Percentiles rank a stretch among this genome's conserved stretches.
phyloP scores from a whole-genome alignment of 1,139 yeast genomes.

The Diutina pseudorugosa region DNA sequence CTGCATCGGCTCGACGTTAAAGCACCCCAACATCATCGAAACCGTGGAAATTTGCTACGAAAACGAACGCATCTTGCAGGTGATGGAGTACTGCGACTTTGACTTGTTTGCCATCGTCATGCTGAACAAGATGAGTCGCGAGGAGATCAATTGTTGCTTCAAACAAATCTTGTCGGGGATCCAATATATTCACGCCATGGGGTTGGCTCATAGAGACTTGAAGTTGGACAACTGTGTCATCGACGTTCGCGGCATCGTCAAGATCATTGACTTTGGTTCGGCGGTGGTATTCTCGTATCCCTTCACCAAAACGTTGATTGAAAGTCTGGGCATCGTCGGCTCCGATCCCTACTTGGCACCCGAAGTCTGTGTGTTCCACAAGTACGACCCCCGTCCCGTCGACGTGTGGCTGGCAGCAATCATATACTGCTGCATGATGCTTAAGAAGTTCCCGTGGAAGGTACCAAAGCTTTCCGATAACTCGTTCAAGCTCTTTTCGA shows the following conservation, averaged over 20 bases:
- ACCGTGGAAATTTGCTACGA: constrained; percentile 89
- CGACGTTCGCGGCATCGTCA: constrained; percentile 73
- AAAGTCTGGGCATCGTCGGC: constrained; percentile 86
- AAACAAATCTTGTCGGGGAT: constrained; percentile 79
- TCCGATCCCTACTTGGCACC: constrained; percentile 94
- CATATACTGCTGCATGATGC: constrained; percentile 87
- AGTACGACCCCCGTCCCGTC: constrained; percentile 85
- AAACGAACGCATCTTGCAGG: constrained; percentile 75
- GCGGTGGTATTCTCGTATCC: constrained; percentile 92
- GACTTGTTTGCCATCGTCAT: constrained; percentile 92
- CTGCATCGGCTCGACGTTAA: constrained; percentile 84
- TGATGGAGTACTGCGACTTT: constrained; percentile 91
- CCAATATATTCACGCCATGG: constrained; percentile 73
- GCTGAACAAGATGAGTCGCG: constrained; percentile 83
- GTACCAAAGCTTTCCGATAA: constrained; percentile 82
- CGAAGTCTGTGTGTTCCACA: constrained; percentile 73
- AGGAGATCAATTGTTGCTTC: constrained; percentile 83
- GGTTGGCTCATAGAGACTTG: constrained; percentile 85
- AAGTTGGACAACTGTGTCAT: constrained; percentile 91
- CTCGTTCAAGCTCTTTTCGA: constrained; percentile 59
- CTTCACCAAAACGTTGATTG: constrained; percentile 65
- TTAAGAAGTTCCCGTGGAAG: constrained; percentile 61
- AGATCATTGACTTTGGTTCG: constrained; percentile 86
- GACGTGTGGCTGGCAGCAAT: constrained; percentile 95
- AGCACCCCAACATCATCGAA: constrained; percentile 83